Evolutionary conservation across 2,329 filamentous ascomycete species (phyloP), one percentile per base, ranked within the genome.

Genomic region (Aspergillus floridensis): DNA sequence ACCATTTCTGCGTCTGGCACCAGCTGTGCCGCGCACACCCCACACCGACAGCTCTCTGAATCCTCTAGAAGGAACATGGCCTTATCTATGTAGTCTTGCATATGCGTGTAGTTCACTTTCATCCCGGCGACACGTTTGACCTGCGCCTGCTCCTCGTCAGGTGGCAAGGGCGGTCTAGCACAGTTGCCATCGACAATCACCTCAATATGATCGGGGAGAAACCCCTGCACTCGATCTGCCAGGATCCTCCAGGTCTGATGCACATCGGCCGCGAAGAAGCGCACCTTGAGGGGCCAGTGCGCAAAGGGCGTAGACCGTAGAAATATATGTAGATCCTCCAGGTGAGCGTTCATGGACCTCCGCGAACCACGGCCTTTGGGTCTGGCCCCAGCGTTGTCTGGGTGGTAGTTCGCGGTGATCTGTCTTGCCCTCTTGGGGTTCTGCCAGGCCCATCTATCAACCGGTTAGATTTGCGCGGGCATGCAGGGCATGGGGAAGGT

Each of bases 311-410:
- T 83, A 2, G 92, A 90, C 0, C 89, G 84, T 1, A 96, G 81
- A 0, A 99, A 81, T 2, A 95, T 80, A 72, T 96, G 90, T 26
- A 98, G 75, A 68, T 96, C 95, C 3, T 88, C 88, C 29, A 98
- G 73, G 44, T 91, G 82, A 3, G 89, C 89, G 24, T 79, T 82
- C 49, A 96, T 72, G 16, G 82, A 88, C 31, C 82, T 80, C 2
- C 77, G 74, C 7, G 88, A 87, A 31, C 85, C 80, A 44, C 60
- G 57, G 58, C 61, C 58, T 31, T 66, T 63, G 3, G 60, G 32
- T 50, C 84, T 67, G 22, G 74, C 72, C 47, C 76, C 78, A 29
- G 76, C 77, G 2, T 75, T 76, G 26, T 74, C 71, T 7, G 73
- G 68, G 14, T 31, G 53, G 53, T 46, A 46, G 47, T 55, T 55